Evolutionary conservation across 106 monocot genomes (phyloP).

Genomic region (Platanthera guangdongensis): DNA sequence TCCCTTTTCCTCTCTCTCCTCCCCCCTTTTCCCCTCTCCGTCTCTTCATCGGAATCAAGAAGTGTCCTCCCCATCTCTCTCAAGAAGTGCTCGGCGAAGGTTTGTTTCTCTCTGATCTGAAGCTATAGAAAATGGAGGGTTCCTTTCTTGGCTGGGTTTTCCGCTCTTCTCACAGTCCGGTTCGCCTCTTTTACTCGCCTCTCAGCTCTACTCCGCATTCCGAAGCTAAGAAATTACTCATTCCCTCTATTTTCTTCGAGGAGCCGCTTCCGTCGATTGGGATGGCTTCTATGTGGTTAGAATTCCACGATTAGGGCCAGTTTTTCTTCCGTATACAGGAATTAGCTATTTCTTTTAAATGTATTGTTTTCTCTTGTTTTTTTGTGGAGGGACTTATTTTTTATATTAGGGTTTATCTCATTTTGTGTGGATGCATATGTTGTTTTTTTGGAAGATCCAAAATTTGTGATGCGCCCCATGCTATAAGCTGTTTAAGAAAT

Average conservation of each 20-base stretch:
- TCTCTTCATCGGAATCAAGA: not conserved
- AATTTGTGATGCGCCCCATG: too few relatives aligned
- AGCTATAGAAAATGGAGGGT: not conserved
- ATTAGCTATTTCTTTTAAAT: not conserved
- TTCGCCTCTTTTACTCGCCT: not conserved
- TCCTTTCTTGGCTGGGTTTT: not conserved
- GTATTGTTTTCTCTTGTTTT: too few relatives aligned
- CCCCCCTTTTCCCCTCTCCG: not conserved
- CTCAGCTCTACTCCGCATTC: not conserved
- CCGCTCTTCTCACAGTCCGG: not conserved
- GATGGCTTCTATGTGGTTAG: not conserved
- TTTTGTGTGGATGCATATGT: too few relatives aligned
- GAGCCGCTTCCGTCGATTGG: not conserved
- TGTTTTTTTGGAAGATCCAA: too few relatives aligned
- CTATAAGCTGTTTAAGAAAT: too few relatives aligned
- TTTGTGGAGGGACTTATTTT: too few relatives aligned
- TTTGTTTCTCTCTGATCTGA: not conserved
- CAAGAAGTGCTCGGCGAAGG: not conserved
- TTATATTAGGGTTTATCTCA: too few relatives aligned
- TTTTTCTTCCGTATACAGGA: not conserved
- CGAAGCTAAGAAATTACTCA: not conserved
- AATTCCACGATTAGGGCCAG: not conserved
- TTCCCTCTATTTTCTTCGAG: not conserved
- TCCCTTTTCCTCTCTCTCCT: too few relatives aligned
- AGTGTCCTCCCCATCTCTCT: not conserved